These are phyloP conservation scores for Viola pubescens DNA, from an alignment of 441 rosid genomes.

Conservation along the genomic window DNA sequence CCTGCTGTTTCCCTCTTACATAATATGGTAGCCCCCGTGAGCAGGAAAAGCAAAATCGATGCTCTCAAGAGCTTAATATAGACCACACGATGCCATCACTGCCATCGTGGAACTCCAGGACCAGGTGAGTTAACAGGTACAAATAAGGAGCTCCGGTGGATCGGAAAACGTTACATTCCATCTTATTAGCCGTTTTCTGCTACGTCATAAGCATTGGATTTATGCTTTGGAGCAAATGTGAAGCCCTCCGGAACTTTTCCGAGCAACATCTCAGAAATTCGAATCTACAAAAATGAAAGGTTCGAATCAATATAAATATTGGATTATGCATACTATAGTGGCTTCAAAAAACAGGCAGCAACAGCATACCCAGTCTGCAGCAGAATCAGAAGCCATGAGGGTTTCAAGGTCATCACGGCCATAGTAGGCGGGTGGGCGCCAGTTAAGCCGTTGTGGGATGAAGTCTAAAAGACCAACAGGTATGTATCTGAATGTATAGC, in stretches of 20 bases:
- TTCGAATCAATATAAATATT: background rate
- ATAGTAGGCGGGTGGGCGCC: constrained; percentile 86
- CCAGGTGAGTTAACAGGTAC: background rate
- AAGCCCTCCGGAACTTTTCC: constrained; percentile 89
- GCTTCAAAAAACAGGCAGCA: background rate
- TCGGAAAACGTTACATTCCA: too few relatives aligned
- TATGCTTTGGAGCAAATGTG: constrained; percentile 87
- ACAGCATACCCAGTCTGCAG: constrained; percentile 79
- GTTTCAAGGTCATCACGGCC: constrained; percentile 96
- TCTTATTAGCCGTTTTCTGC: constrained; percentile 73
- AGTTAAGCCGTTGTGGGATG: constrained; percentile 69
- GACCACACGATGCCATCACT: too few relatives aligned
- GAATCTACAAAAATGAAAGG: constrained; percentile 37
- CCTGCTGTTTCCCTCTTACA: too few relatives aligned
- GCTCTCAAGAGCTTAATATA: too few relatives aligned
- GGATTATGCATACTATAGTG: background rate
- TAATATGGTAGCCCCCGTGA: too few relatives aligned
- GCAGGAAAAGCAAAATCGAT: too few relatives aligned
- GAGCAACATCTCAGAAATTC: constrained; percentile 82
- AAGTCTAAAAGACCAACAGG: constrained; percentile 86
- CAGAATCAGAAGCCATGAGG: constrained; percentile 86
- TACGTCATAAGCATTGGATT: constrained; percentile 80
- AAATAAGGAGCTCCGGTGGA: background rate
- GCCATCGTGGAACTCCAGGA: too few relatives aligned
- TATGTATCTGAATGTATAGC: constrained; percentile 75